These are phyloP conservation scores for Trichoderma asperellum DNA, from an alignment of 2,329 filamentous ascomycete genomes.

Conservation along the genomic window DNA sequence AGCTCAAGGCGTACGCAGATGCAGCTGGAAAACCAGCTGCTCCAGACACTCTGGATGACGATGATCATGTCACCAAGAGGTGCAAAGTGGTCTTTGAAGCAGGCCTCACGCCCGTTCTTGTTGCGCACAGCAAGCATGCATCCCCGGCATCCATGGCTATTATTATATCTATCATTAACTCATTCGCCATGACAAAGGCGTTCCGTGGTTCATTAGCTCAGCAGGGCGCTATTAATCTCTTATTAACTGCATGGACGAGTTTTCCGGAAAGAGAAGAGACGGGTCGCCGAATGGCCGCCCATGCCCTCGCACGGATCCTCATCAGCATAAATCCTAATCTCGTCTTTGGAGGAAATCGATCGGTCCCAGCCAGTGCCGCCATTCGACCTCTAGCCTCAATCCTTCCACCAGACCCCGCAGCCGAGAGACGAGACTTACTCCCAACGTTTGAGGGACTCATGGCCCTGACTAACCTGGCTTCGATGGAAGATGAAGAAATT, in stretches of 20 bases:
- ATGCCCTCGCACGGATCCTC: constrained; percentile 80
- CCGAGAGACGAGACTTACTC: constrained; percentile 74
- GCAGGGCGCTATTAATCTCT: constrained; percentile 87
- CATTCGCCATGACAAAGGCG: constrained; percentile 73
- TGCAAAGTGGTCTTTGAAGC: constrained; percentile 80
- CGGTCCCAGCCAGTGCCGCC: constrained; percentile 75
- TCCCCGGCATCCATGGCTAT: constrained; percentile 73
- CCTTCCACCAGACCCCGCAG: constrained; percentile 65
- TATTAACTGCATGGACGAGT: constrained; percentile 71
- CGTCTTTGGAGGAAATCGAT: constrained; percentile 78
- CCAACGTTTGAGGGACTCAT: constrained; percentile 89
- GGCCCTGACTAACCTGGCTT: constrained; percentile 92
- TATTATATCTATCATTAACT: constrained; percentile 75
- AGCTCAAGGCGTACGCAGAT: constrained; percentile 93
- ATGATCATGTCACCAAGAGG: constrained; percentile 73
- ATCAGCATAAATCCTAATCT: constrained; percentile 85
- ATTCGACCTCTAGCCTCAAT: constrained; percentile 80
- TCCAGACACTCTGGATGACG: constrained; percentile 72
- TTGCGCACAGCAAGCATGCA: constrained; percentile 73
- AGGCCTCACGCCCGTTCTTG: constrained; percentile 75
- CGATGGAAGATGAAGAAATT: constrained; percentile 68
- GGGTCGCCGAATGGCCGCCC: constrained; percentile 66
- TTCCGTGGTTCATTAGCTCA: constrained; percentile 82
- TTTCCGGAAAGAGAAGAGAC: constrained; percentile 57
- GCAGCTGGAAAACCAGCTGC: constrained; percentile 69